These are phyloP conservation scores for Piloderma croceum DNA, from an alignment of 768 basidiomycete genomes.

Conservation along the genomic window DNA sequence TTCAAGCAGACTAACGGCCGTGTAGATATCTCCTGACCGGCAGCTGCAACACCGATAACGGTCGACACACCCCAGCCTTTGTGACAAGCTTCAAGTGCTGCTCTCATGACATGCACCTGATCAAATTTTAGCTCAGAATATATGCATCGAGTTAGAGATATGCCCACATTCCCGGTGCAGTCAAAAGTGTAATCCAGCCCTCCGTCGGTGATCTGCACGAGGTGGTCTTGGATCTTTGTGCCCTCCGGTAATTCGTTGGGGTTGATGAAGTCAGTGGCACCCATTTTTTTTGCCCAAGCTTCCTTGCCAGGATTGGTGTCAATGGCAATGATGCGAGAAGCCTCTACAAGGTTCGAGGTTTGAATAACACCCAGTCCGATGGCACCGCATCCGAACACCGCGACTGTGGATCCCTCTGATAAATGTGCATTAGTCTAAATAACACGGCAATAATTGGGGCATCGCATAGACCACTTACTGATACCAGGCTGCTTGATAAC, in stretches of 20 bases:
- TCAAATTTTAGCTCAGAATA: conserved; percentile 26
- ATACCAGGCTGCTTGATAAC: conserved; percentile 87
- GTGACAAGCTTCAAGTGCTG: conserved; percentile 97
- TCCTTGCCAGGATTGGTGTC: conserved; percentile 87
- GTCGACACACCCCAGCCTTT: conserved; percentile 99
- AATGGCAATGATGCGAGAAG: conserved; percentile 85
- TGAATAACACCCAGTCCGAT: conserved; percentile 93
- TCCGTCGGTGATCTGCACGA: conserved; percentile 92
- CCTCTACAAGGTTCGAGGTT: conserved; percentile 71
- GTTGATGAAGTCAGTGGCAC: conserved; percentile 93
- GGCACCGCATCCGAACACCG: conserved; percentile 94
- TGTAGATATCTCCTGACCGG: conserved; percentile 91
- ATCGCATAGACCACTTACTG: conserved; percentile 43
- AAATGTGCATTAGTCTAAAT: conserved; percentile 6
- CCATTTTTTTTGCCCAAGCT: conserved; percentile 86
- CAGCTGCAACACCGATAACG: conserved; percentile 94
- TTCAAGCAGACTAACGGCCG: conserved; percentile 58
- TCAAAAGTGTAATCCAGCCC: conserved; percentile 98
- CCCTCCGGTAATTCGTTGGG: conserved; percentile 68
- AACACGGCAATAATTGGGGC: neutral
- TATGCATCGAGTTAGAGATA: conserved; percentile 28
- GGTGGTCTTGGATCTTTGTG: conserved; percentile 80
- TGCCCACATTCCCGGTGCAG: conserved; percentile 79
- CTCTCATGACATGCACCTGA: conserved; percentile 87
- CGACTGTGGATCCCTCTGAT: conserved; percentile 86